phyloP scores from a whole-genome alignment of 768 basidiomycete genomes.

The Amanita exitialis region DNA sequence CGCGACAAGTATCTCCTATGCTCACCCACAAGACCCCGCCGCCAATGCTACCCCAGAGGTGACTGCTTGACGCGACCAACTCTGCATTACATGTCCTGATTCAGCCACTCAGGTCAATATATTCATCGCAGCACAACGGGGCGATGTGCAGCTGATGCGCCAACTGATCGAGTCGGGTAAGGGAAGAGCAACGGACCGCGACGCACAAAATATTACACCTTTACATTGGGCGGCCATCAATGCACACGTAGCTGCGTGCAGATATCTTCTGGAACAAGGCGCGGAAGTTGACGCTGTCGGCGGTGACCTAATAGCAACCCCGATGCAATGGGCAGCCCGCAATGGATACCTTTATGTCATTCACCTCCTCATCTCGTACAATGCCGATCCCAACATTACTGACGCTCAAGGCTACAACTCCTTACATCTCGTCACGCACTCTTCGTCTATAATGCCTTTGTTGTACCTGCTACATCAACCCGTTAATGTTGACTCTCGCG shows the following conservation, averaged over 20 bases:
- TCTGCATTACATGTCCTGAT: not conserved
- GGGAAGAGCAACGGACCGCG: conserved; percentile 67
- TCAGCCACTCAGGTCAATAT: conserved; percentile 41
- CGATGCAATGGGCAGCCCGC: conserved; percentile 96
- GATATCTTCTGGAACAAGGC: conserved; percentile 82
- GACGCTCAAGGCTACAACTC: conserved; percentile 97
- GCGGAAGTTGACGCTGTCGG: conserved; percentile 93
- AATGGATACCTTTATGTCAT: conserved; percentile 96
- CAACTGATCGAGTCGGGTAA: conserved; percentile 62
- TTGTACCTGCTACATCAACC: conserved; percentile 91
- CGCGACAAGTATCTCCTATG: conserved; percentile 35
- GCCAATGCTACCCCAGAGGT: conserved; percentile 28
- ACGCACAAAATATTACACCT: conserved; percentile 87
- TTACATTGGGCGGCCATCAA: conserved; percentile 99
- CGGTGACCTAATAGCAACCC: conserved; percentile 89
- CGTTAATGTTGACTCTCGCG: conserved; percentile 82
- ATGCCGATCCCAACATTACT: conserved; percentile 84
- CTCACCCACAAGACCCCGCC: conserved; percentile 28
- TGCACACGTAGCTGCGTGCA: conserved; percentile 83
- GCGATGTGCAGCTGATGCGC: conserved; percentile 59
- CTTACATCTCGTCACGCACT: conserved; percentile 91
- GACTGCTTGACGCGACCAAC: conserved; percentile 9
- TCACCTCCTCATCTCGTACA: conserved; percentile 81
- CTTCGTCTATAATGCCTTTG: conserved; percentile 89
- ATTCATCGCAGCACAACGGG: conserved; percentile 81